These are phyloP conservation scores for Coriaria nepalensis DNA, from an alignment of 306 rosid genomes.

Conservation along the genomic window DNA sequence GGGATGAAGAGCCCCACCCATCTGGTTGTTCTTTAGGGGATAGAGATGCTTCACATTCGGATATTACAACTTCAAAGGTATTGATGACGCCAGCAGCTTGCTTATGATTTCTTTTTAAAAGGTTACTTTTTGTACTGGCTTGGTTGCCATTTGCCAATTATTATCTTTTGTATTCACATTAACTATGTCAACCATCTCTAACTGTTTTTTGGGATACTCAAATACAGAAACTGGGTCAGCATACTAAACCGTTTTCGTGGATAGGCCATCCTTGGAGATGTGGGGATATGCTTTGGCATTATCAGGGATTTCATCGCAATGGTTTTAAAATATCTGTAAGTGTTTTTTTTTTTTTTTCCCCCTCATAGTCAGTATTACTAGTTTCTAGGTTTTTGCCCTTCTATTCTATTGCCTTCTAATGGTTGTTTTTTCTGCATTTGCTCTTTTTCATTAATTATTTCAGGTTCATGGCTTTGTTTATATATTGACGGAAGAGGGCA, in stretches of 20 bases:
- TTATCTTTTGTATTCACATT: background rate
- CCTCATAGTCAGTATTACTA: background rate
- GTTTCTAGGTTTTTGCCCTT: background rate
- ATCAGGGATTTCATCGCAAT: conserved; percentile 43
- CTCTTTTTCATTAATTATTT: conserved; percentile 10
- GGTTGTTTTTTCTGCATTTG: conserved; percentile 1
- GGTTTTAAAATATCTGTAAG: conserved; percentile 65
- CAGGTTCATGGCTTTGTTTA: conserved; percentile 76
- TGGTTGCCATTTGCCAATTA: background rate
- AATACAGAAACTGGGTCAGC: conserved; percentile 17
- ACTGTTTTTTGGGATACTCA: conserved; percentile 31
- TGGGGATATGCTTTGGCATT: conserved; percentile 55
- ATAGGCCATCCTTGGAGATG: conserved; percentile 52
- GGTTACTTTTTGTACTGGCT: background rate
- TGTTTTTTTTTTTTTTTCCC: background rate
- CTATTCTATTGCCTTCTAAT: conserved; percentile 4
- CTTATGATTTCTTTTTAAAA: background rate
- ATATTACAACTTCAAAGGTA: conserved; percentile 41
- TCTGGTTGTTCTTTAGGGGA: conserved; percentile 13
- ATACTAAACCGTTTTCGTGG: conserved; percentile 44
- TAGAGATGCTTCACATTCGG: conserved; percentile 19
- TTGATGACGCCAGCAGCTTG: background rate
- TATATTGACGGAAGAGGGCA: conserved; percentile 82
- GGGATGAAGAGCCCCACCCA: conserved; percentile 4
- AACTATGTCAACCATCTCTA: background rate